phyloP scores from a whole-genome alignment of 148 eudicot species.

The Tetragonia tetragonoides region DNA sequence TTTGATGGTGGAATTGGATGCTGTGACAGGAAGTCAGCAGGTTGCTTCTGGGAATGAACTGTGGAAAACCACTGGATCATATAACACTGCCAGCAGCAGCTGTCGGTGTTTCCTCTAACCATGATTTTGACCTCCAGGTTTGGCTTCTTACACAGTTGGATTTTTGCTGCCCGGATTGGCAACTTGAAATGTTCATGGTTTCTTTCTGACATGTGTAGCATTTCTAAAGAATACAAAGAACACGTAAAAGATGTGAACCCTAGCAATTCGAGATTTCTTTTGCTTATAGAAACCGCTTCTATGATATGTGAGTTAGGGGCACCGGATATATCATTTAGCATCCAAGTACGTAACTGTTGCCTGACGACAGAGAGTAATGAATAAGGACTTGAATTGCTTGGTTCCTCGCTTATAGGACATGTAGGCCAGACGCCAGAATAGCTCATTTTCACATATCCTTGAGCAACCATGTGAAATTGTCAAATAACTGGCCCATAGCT shows the following conservation, averaged over 20 bases:
- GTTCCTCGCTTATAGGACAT: too few relatives aligned
- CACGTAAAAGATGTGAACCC: neutral
- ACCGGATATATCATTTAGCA: too few relatives aligned
- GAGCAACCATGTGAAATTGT: too few relatives aligned
- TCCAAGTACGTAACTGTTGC: too few relatives aligned
- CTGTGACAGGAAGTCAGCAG: constrained; percentile 77
- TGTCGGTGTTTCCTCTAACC: constrained; percentile 50
- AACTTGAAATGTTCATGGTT: neutral
- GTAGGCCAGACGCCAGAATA: too few relatives aligned
- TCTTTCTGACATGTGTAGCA: neutral
- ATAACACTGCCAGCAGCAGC: constrained; percentile 49
- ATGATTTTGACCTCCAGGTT: constrained; percentile 92
- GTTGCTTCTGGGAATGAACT: constrained; percentile 75
- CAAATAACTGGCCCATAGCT: too few relatives aligned
- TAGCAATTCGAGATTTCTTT: neutral
- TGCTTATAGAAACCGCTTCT: neutral
- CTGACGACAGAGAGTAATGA: too few relatives aligned
- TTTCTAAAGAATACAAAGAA: neutral
- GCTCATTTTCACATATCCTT: too few relatives aligned
- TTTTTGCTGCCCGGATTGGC: neutral
- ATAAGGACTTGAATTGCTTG: too few relatives aligned
- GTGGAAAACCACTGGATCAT: constrained; percentile 69
- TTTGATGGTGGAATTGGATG: constrained; percentile 14
- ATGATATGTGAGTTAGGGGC: too few relatives aligned
- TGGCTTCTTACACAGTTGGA: neutral